Percentiles rank a stretch among this genome's conserved stretches.
Conservation (phyloP, 495 filamentous ascomycete genomes). For the Aspergillus funiculosus region DNA sequence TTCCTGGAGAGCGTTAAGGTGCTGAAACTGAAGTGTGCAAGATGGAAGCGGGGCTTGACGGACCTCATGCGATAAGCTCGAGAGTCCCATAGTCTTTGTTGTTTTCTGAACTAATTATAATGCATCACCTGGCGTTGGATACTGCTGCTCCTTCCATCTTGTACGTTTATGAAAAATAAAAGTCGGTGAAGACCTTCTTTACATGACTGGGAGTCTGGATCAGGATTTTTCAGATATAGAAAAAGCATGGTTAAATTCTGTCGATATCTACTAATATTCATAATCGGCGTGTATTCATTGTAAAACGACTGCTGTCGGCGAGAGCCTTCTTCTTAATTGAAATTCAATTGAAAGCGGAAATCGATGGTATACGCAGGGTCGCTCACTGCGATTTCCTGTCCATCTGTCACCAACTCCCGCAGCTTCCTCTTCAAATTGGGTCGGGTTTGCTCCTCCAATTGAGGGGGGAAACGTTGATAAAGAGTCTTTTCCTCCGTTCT, state of each 20-base stretch:
- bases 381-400: constrained; percentile 72
- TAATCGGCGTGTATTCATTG: constrained; percentile 15
- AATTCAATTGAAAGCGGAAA: constrained; percentile 64
- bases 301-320: constrained; percentile 10
- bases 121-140: constrained; percentile 46
- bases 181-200: constrained; percentile 35
- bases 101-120: constrained; percentile 21
- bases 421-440: constrained; percentile 77
- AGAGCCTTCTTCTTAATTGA: constrained; percentile 22
- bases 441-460: constrained; percentile 73
- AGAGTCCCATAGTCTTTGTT: background rate
- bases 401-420: constrained; percentile 54
- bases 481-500: constrained; percentile 75
- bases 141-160: constrained; percentile 29
- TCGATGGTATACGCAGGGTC: constrained; percentile 71
- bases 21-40: constrained; percentile 70
- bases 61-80: constrained; percentile 45
- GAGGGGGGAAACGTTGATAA: constrained; percentile 79
- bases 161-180: constrained; percentile 42
- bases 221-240: constrained; percentile 24
- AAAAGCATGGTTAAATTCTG: constrained; percentile 29
- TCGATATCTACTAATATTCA: constrained; percentile 23
- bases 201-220: constrained; percentile 35
- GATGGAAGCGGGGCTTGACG: constrained; percentile 56
- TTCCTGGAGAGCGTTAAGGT: constrained; percentile 83